These are phyloP conservation scores for Phialophora chinensis DNA, from an alignment of 2,329 filamentous ascomycete genomes.

Conservation along the genomic window DNA sequence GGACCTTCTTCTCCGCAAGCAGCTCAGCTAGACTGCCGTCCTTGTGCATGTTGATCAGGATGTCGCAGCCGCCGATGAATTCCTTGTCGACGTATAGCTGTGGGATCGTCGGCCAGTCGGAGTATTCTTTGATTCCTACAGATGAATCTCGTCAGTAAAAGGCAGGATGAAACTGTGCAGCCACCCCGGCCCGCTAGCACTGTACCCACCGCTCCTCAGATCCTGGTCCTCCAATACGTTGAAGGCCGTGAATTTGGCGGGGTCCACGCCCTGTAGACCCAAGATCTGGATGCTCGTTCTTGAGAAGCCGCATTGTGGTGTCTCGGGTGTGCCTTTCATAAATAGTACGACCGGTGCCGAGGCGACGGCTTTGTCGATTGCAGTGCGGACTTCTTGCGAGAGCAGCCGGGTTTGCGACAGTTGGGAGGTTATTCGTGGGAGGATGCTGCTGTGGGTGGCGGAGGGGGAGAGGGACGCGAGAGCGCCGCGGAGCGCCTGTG, in stretches of 20 bases:
- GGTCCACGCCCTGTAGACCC: constrained; percentile 92
- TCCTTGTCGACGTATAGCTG: constrained; percentile 95
- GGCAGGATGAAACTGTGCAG: not conserved
- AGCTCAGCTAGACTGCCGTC: constrained; percentile 91
- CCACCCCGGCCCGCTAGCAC: not conserved
- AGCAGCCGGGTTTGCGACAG: constrained; percentile 61
- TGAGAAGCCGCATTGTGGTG: constrained; percentile 95
- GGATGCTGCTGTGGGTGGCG: constrained; percentile 44
- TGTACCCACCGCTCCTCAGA: constrained; percentile 72
- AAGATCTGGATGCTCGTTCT: constrained; percentile 93
- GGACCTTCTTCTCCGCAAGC: constrained; percentile 88
- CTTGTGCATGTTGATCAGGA: constrained; percentile 95
- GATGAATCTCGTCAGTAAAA: not conserved
- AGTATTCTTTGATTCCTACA: constrained; percentile 96
- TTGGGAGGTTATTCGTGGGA: constrained; percentile 37
- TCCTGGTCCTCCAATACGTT: constrained; percentile 94
- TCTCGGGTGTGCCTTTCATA: constrained; percentile 99
- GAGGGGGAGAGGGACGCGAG: constrained; percentile 35
- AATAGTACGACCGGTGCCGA: constrained; percentile 94
- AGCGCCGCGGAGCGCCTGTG: constrained; percentile 37
- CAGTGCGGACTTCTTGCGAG: constrained; percentile 76
- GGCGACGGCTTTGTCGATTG: constrained; percentile 87
- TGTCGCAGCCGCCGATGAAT: constrained; percentile 97
- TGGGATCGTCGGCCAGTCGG: constrained; percentile 98
- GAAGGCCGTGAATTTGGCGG: constrained; percentile 94